These are phyloP conservation scores for Colletotrichum cereale DNA, from an alignment of 2,329 filamentous ascomycete genomes.

Conservation along the genomic window DNA sequence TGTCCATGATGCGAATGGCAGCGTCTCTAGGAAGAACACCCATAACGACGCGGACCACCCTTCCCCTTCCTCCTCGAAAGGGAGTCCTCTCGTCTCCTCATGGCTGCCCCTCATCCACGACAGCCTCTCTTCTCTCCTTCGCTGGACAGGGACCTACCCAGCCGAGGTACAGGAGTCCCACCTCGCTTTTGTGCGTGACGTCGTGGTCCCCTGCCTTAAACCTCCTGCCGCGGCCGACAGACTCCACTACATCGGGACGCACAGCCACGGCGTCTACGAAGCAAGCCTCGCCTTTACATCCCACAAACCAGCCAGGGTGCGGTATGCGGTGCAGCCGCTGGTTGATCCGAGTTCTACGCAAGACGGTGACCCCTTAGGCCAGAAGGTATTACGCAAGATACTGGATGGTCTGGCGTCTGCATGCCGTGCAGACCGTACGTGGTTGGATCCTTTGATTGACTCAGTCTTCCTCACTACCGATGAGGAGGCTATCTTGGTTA, in stretches of 20 bases:
- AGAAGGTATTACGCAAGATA: slow-evolving; percentile 21
- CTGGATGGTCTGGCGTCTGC: slow-evolving; percentile 17
- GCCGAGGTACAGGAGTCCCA: slow-evolving; percentile 15
- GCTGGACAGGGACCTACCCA: slow-evolving; percentile 29
- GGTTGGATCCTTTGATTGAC: slow-evolving; percentile 24
- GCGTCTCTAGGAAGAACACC: neutral
- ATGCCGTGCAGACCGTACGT: slow-evolving; percentile 16
- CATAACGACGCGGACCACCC: slow-evolving; percentile 11
- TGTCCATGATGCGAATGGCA: neutral
- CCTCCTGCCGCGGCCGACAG: slow-evolving; percentile 19
- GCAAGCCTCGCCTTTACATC: slow-evolving; percentile 28
- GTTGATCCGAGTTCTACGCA: neutral
- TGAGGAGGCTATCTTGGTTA: slow-evolving; percentile 11
- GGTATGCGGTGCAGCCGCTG: slow-evolving; percentile 28
- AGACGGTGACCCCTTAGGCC: slow-evolving; percentile 12
- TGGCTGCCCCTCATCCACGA: slow-evolving; percentile 20
- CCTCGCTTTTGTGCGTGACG: slow-evolving; percentile 28
- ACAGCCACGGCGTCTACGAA: slow-evolving; percentile 25
- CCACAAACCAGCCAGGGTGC: slow-evolving; percentile 16
- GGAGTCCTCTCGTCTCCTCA: slow-evolving; percentile 14
- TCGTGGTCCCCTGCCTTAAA: slow-evolving; percentile 27
- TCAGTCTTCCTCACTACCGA: slow-evolving; percentile 23
- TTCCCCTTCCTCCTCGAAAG: slow-evolving; percentile 2
- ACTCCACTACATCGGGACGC: slow-evolving; percentile 20
- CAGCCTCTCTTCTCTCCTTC: slow-evolving; percentile 12